Conservation (phyloP, 805 yeast genomes). For the Saccharomyces jurei region DNA sequence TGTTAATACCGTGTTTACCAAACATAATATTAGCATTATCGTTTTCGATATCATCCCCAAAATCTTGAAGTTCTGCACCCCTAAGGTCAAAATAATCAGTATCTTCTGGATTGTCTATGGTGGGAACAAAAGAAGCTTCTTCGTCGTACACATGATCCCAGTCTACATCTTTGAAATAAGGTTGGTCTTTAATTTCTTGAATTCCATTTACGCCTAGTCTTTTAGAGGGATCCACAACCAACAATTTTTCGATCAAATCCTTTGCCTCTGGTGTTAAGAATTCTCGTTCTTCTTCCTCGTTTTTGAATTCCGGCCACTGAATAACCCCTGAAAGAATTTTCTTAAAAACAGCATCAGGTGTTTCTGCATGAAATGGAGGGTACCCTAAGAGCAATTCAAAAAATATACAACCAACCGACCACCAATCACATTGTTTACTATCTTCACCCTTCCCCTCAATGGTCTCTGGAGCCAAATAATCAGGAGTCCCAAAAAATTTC, state of each 20-base stretch:
- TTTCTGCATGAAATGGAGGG: constrained; percentile 85
- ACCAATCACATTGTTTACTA: constrained; percentile 59
- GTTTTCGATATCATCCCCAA: constrained; percentile 20
- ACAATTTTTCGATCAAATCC: constrained; percentile 58
- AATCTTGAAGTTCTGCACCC: constrained; percentile 63
- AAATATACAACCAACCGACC: constrained; percentile 94
- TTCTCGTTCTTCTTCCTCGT: constrained; percentile 42
- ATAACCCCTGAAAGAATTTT: constrained; percentile 68
- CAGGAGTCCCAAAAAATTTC: constrained; percentile 93
- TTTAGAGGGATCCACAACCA: constrained; percentile 53
- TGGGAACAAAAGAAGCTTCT: constrained; percentile 79
- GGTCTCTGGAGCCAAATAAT: constrained; percentile 94
- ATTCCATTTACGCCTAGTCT: constrained; percentile 78
- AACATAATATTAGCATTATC: constrained; percentile 4
- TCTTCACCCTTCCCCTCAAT: constrained; percentile 77
- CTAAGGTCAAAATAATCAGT: constrained; percentile 88
- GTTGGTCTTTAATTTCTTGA: constrained; percentile 69
- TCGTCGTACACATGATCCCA: constrained; percentile 70
- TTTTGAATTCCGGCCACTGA: constrained; percentile 72
- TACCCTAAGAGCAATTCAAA: constrained; percentile 88
- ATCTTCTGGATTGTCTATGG: constrained; percentile 66
- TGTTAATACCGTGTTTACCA: constrained; percentile 4
- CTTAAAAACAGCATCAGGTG: constrained; percentile 74
- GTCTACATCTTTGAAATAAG: constrained; percentile 60
- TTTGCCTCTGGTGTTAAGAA: constrained; percentile 60